Evolutionary conservation across 1,284 basidiomycete genomes (phyloP).

Genomic region (Ceratobasidium sp.): DNA sequence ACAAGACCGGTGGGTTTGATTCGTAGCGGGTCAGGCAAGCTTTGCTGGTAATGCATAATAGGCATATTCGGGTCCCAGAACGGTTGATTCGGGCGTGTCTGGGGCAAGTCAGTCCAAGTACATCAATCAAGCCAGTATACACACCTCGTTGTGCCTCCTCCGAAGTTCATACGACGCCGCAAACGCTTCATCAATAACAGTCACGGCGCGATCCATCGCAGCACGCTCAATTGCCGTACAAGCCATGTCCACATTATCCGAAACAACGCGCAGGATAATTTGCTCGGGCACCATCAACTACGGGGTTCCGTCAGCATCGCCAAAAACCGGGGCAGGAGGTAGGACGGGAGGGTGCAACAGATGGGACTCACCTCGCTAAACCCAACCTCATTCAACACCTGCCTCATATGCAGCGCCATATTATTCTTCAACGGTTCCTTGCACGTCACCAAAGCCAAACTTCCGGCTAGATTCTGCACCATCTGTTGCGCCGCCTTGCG

Average conservation of each 20-base stretch:
- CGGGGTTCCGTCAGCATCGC: too few species aligned
- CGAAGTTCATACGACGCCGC: constrained; percentile 80
- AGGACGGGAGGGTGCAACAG: too few species aligned
- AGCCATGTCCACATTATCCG: constrained; percentile 93
- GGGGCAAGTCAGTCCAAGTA: constrained; percentile 16
- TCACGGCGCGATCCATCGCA: constrained; percentile 93
- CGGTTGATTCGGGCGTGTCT: constrained; percentile 70
- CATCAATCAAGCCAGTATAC: constrained; percentile 42
- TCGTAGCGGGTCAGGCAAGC: constrained; percentile 87
- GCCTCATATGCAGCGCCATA: constrained; percentile 86
- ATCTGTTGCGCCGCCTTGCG: constrained; percentile 92
- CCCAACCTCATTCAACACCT: constrained; percentile 79
- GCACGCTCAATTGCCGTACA: constrained; percentile 96
- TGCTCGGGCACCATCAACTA: constrained; percentile 69
- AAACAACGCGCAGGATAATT: constrained; percentile 79
- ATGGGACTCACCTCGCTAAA: constrained; percentile 80
- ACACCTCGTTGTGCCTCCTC: constrained; percentile 84
- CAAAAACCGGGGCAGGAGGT: too few species aligned
- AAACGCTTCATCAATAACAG: constrained; percentile 94
- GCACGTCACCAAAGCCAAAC: constrained; percentile 95
- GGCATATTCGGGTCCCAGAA: constrained; percentile 86
- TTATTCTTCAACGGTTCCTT: constrained; percentile 96
- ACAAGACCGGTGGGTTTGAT: constrained; percentile 85
- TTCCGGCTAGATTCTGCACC: constrained; percentile 96
- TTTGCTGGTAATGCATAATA: constrained; percentile 74